These are phyloP conservation scores for Croton setiger DNA, from an alignment of 441 rosid species.

Conservation along the genomic window DNA sequence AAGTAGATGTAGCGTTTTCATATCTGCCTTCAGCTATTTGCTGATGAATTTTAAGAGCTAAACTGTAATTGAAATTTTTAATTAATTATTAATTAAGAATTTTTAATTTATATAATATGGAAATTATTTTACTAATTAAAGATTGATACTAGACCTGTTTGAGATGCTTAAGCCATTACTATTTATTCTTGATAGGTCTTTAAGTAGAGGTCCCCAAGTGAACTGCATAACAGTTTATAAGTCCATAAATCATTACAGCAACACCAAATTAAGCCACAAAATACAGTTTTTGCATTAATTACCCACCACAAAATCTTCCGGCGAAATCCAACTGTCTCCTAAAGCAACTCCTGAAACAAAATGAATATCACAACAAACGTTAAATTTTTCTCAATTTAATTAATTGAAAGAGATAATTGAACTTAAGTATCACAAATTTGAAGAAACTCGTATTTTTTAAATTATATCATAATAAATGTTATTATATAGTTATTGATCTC, in stretches of 20 bases:
- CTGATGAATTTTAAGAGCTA: constrained; percentile 31
- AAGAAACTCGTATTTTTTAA: no score
- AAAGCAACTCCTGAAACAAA: constrained; percentile 38
- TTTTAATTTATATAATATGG: not conserved
- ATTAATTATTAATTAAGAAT: not conserved
- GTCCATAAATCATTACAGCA: not conserved
- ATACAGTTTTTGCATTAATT: not conserved
- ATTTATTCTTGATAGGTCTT: constrained; percentile 39
- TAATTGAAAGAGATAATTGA: no score
- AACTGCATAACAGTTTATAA: constrained; percentile 20
- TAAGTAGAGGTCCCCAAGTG: constrained; percentile 47
- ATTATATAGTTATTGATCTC: no score
- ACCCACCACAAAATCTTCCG: constrained; percentile 31
- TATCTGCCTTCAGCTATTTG: constrained; percentile 27
- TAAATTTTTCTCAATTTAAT: no score
- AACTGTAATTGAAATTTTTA: constrained; percentile 18
- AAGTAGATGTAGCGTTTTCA: constrained; percentile 32
- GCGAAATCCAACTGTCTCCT: constrained; percentile 46
- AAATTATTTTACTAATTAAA: not conserved
- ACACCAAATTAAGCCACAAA: no score
- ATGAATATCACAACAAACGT: not conserved
- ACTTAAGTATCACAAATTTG: no score
- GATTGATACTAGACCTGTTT: constrained; percentile 22
- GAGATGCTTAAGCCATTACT: constrained; percentile 29
- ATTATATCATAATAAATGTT: no score